Conservation (phyloP, 1,139 yeast species). For the Geotrichum reessii region DNA sequence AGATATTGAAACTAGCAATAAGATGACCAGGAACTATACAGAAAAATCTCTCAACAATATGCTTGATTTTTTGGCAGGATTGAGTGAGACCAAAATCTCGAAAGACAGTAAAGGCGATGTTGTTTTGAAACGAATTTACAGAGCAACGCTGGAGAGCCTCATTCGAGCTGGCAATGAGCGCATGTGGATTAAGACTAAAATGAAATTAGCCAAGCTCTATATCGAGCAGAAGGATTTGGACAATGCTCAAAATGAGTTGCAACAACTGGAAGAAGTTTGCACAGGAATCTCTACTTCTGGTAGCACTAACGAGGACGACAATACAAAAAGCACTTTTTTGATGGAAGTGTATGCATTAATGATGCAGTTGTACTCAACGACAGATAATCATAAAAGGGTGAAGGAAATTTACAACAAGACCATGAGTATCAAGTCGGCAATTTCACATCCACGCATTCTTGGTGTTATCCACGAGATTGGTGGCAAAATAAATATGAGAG, state of each 20-base stretch:
- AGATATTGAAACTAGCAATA: constrained; percentile 26
- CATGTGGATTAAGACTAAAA: constrained; percentile 50
- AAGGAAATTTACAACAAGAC: constrained; percentile 48
- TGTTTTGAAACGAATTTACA: constrained; percentile 32
- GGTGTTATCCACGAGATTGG: constrained; percentile 74
- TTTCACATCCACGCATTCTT: constrained; percentile 67
- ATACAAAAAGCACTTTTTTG: constrained; percentile 35
- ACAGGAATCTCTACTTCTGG: constrained; percentile 20
- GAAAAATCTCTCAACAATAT: constrained; percentile 60
- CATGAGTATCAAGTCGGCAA: constrained; percentile 49
- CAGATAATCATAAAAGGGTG: constrained; percentile 41
- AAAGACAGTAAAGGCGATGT: constrained; percentile 20
- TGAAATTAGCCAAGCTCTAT: constrained; percentile 47
- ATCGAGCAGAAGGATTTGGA: constrained; percentile 40
- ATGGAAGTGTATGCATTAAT: constrained; percentile 64
- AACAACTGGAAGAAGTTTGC: constrained; percentile 40
- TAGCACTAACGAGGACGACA: constrained; percentile 23
- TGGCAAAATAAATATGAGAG: constrained; percentile 60
- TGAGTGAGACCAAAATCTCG: constrained; percentile 10
- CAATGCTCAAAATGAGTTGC: constrained; percentile 42
- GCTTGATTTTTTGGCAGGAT: constrained; percentile 42
- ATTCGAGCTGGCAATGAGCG: constrained; percentile 42
- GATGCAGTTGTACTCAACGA: constrained; percentile 47
- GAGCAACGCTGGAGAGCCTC: constrained; percentile 30
- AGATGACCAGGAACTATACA: constrained; percentile 45